Evolutionary conservation across 129 eudicot species (phyloP).

Genomic region (Flaveria linearis): DNA sequence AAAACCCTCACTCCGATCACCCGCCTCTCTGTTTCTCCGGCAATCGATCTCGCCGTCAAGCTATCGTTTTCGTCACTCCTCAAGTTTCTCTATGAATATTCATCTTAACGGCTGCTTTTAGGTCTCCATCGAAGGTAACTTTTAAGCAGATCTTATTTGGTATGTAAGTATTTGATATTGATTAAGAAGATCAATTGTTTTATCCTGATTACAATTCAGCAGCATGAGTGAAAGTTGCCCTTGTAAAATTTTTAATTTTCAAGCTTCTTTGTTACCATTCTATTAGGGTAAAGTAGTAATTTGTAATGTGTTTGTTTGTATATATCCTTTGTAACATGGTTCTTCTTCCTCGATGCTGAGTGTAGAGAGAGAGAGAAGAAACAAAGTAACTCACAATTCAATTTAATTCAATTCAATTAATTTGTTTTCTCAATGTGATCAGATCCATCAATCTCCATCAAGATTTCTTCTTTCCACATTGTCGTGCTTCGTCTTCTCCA

Average conservation of each 20-base stretch:
- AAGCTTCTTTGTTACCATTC: background rate
- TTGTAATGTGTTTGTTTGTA: no score
- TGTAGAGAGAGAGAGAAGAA: no score
- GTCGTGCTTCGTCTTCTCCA: slow-evolving; percentile 19
- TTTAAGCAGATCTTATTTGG: background rate
- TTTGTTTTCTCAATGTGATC: no score
- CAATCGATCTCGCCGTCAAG: background rate
- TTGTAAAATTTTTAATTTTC: background rate
- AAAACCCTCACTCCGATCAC: background rate
- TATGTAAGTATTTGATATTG: no score
- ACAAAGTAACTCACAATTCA: no score
- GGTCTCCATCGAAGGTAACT: background rate
- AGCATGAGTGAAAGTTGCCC: background rate
- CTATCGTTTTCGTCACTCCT: background rate
- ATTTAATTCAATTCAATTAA: no score
- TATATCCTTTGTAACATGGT: no score
- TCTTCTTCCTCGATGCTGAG: no score
- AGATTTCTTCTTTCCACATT: no score
- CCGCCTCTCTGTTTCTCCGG: background rate
- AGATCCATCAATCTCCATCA: no score
- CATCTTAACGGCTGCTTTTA: background rate
- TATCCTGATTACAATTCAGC: no score
- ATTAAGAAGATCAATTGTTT: no score
- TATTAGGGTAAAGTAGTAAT: background rate
- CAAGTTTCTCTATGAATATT: background rate